Conservation (phyloP, 805 yeast species). For the Barnettozyma botsteinii region DNA sequence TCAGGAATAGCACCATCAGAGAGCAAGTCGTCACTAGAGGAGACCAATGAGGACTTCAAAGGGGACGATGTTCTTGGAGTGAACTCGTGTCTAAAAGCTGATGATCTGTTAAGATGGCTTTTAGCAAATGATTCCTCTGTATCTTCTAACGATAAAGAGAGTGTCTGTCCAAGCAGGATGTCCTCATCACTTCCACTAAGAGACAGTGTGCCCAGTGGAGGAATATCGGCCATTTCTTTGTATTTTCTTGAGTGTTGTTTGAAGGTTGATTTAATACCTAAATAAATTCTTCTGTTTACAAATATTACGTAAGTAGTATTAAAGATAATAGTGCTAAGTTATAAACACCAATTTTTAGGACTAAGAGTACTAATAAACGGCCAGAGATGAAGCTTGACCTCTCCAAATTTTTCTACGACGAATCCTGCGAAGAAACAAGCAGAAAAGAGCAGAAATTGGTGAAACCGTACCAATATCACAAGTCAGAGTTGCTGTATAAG, state of each 20-base stretch:
- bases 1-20: conserved; percentile 1
- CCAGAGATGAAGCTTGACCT: background rate
- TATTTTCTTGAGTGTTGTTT: too few relatives aligned
- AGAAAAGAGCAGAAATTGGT: background rate
- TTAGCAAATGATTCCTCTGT: background rate
- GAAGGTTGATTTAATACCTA: too few relatives aligned
- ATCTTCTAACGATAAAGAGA: conserved; percentile 2
- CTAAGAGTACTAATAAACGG: too few relatives aligned
- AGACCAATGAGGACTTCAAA: conserved; percentile 1
- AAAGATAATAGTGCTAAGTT: too few relatives aligned
- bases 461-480: background rate
- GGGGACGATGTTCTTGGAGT: conserved; percentile 21
- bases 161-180: background rate
- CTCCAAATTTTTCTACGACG: background rate
- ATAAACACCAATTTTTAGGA: too few relatives aligned
- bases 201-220: background rate
- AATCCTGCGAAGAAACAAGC: background rate
- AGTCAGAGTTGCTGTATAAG: background rate
- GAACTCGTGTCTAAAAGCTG: conserved; percentile 7
- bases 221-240: background rate
- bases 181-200: background rate
- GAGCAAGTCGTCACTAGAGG: background rate
- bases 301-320: too few relatives aligned
- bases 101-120: conserved; percentile 3
- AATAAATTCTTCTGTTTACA: too few relatives aligned